phyloP scores from a whole-genome alignment of 805 yeast genomes.

The Groenewaldozyma salmanticensis region DNA sequence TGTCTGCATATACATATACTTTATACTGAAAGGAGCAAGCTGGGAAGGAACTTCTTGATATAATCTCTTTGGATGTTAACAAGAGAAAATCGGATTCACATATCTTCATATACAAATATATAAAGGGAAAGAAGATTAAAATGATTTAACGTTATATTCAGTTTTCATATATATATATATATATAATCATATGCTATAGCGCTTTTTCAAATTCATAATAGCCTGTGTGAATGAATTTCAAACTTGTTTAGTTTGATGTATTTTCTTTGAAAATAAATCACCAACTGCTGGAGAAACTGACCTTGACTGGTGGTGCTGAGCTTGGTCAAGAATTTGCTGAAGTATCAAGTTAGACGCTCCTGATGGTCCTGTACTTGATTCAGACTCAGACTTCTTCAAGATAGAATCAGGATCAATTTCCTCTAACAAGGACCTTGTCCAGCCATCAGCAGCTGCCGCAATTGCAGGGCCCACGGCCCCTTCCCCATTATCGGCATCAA shows the following conservation, averaged over 20 bases:
- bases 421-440: neutral
- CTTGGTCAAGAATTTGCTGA: neutral
- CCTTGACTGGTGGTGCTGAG: neutral
- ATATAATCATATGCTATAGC: no score
- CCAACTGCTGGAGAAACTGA: neutral
- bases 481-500: neutral
- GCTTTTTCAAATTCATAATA: no score
- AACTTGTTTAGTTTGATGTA: neutral
- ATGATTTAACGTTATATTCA: no score
- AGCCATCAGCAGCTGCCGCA: neutral
- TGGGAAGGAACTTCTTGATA: neutral
- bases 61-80: neutral
- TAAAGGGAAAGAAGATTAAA: no score
- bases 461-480: neutral
- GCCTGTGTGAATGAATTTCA: no score
- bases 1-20: neutral
- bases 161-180: no score
- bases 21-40: neutral
- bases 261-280: neutral
- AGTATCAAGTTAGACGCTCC: neutral
- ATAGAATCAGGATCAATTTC: neutral
- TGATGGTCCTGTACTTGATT: no score
- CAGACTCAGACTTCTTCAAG: neutral
- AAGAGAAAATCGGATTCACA: no score
- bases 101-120: no score